Evolutionary conservation across 176 grass and related monocot species (phyloP).

Genomic region (Alopecurus myosuroides): DNA sequence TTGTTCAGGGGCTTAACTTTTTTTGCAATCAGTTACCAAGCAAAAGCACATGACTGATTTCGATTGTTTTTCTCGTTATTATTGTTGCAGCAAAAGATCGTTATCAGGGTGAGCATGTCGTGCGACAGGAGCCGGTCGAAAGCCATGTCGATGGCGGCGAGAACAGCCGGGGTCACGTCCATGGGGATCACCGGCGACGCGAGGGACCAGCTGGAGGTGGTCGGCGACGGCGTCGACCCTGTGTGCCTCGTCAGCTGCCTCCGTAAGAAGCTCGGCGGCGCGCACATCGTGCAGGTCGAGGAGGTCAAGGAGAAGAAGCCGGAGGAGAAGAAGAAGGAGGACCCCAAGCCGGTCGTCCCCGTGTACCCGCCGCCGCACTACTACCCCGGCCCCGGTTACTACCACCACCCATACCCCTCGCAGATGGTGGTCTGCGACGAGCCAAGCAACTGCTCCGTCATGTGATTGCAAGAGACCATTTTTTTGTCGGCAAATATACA

Average conservation of each 20-base stretch:
- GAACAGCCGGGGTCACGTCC: conserved; percentile 29
- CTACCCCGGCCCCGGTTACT: conserved; percentile 6
- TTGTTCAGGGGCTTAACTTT: background rate
- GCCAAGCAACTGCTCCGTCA: conserved; percentile 15
- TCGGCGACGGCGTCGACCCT: conserved; percentile 52
- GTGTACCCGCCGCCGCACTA: background rate
- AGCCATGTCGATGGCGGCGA: conserved; percentile 29
- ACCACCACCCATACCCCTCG: background rate
- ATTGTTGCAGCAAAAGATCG: conserved; percentile 50
- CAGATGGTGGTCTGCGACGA: conserved; percentile 7
- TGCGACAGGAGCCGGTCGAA: conserved; percentile 32
- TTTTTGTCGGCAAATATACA: background rate
- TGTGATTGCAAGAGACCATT: conserved; percentile 5
- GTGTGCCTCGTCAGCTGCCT: conserved; percentile 36
- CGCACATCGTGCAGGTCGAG: conserved; percentile 54
- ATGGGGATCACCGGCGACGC: conserved; percentile 41
- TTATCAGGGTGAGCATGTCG: conserved; percentile 43
- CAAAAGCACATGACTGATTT: background rate
- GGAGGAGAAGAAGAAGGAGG: background rate
- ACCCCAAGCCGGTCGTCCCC: background rate
- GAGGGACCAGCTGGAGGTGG: conserved; percentile 50
- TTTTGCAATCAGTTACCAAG: background rate
- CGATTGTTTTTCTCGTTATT: background rate
- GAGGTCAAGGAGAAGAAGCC: conserved; percentile 33
- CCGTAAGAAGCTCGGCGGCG: conserved; percentile 48